Conservation (phyloP, 176 grass and related monocot species). For the Aegilops umbellulata region DNA sequence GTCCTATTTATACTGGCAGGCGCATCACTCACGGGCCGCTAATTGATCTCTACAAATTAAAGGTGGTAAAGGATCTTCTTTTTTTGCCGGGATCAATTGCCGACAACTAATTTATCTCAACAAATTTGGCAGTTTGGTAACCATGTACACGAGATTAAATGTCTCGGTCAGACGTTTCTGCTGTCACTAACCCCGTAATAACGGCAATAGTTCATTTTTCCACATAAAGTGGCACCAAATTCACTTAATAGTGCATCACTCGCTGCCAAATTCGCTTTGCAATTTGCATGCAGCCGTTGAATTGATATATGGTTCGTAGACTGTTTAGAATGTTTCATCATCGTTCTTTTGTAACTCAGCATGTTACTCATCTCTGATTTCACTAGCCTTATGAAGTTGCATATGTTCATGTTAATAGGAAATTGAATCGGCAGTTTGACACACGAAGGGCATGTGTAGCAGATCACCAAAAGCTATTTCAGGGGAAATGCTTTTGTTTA, state of each 20-base stretch:
- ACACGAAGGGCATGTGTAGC: too few species aligned
- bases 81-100: not conserved
- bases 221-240: not conserved
- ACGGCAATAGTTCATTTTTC: not conserved
- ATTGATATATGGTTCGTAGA: not conserved
- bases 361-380: too few species aligned
- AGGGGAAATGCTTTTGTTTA: too few species aligned
- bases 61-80: not conserved
- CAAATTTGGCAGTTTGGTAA: not conserved
- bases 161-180: not conserved
- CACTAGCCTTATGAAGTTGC: too few species aligned
- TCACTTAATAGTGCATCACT: not conserved
- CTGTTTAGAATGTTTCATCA: too few species aligned
- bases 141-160: not conserved
- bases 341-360: too few species aligned
- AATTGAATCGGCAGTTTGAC: too few species aligned
- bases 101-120: not conserved
- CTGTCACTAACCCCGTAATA: not conserved
- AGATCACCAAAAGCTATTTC: too few species aligned
- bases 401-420: too few species aligned
- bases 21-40: not conserved
- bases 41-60: not conserved
- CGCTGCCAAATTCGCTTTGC: not conserved
- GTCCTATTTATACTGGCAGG: not conserved
- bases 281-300: not conserved